Evolutionary conservation across 2,329 filamentous ascomycete species (phyloP).

Genomic region (Pseudocercospora macadamiae): DNA sequence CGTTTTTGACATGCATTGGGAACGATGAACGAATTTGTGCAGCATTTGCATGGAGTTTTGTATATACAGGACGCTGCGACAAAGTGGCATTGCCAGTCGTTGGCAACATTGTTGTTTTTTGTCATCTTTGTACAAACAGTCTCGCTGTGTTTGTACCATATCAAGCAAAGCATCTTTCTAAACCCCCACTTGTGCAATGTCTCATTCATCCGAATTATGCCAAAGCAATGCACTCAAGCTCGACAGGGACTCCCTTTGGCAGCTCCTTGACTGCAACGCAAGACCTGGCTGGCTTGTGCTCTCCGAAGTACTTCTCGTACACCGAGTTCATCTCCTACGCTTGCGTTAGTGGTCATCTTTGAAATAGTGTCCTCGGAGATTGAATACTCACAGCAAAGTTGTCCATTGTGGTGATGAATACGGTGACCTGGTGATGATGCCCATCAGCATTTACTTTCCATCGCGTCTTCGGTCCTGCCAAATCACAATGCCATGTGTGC

Average conservation of each 20-base stretch:
- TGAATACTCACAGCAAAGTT: conserved; percentile 73
- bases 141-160: conserved; percentile 7
- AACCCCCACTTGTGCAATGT: not conserved
- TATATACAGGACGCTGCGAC: conserved; percentile 1
- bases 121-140: not conserved
- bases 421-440: conserved; percentile 47
- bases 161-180: not conserved
- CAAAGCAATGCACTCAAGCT: conserved; percentile 85
- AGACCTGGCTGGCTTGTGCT: conserved; percentile 82
- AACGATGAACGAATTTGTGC: no score
- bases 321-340: conserved; percentile 64
- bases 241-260: conserved; percentile 81
- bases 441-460: conserved; percentile 14
- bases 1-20: not conserved
- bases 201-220: not conserved
- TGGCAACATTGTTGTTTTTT: not conserved
- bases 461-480: not conserved
- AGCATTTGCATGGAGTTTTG: no score
- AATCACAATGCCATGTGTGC: not conserved
- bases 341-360: not conserved
- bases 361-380: not conserved
- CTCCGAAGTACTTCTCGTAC: conserved; percentile 75
- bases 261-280: conserved; percentile 89
- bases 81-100: not conserved
- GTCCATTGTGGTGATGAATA: conserved; percentile 90